Evolutionary conservation across 768 basidiomycete species (phyloP), one percentile per base, ranked within the genome.

Genomic region (Tricholoma hemisulphureum): DNA sequence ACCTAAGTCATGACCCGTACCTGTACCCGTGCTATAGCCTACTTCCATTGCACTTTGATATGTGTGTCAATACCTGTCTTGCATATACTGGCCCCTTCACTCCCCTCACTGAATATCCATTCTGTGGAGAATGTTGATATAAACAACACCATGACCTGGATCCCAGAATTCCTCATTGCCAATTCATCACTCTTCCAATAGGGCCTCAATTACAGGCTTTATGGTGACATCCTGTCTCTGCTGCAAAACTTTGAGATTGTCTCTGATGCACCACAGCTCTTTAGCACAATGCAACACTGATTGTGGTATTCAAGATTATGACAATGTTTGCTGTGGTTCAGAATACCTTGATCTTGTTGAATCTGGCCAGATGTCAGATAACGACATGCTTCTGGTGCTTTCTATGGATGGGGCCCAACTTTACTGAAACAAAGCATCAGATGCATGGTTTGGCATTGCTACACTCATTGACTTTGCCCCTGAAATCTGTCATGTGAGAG

Each of bases 171-270:
- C 46, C 46, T 24, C 21, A 16, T 48, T n/a, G 46, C 46, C 46
- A 48, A 48, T 48, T 48, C n/a, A n/a, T 48, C 0, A 80, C 75
- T 0, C 70, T 80, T 13, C 75, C 70, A 1, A 18, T 78, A 43
- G 75, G 74, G 16, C 75, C 74, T 0, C 71, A 74, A 26, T 55
- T 77, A 2, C 79, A 79, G 43, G 71, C 74, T 5, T 60, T 68
- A 0, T 67, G 70, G 55, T 37, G 65, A 0, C 60, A 35, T 51
- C 52, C 49, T 2, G 53, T 60, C 26, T 60, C 65, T 53, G 67
- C 74, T 0, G 11, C 41, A 10, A 45, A 53, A 0, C 69, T 73
- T 65, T 14, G 53, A 1, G 70, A 73, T 51, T 55, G 65, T 2
- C 51, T 56, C n/a, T 5, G 58, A 41, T 14, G 53, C 6, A 63